Conservation (phyloP, 1,139 yeast genomes). For the Candida pseudoviswanathii region DNA sequence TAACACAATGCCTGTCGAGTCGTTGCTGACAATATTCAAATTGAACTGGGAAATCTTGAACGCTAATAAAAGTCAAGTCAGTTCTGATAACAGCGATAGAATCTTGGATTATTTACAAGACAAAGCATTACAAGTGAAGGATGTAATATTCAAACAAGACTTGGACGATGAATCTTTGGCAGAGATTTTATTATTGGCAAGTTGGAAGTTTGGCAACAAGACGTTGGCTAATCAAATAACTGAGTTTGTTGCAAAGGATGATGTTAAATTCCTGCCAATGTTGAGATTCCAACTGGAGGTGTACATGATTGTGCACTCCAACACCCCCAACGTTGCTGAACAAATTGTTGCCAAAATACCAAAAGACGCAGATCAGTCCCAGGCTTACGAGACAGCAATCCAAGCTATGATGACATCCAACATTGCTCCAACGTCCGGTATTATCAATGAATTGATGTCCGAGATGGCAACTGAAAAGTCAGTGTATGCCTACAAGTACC, state of each 20-base stretch:
- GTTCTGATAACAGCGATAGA: constrained; percentile 9
- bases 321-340: constrained; percentile 1
- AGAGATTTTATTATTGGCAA: constrained; percentile 20
- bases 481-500: constrained; percentile 18
- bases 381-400: constrained; percentile 21
- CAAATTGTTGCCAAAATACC: constrained; percentile 2
- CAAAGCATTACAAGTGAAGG: constrained; percentile 17
- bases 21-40: constrained; percentile 22
- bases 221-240: constrained; percentile 17
- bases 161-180: constrained; percentile 28
- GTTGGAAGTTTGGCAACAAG: constrained; percentile 16
- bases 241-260: constrained; percentile 23
- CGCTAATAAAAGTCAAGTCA: constrained; percentile 18
- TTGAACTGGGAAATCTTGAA: constrained; percentile 28
- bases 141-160: constrained; percentile 23
- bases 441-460: constrained; percentile 17
- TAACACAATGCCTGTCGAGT: constrained; percentile 14
- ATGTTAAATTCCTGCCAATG: constrained; percentile 24
- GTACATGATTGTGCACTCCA: constrained; percentile 9
- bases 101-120: constrained; percentile 14
- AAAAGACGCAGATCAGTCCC: constrained; percentile 15
- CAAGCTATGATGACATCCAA: constrained; percentile 21
- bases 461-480: constrained; percentile 21
- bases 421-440: constrained; percentile 24
- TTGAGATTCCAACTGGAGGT: constrained; percentile 25